Conservation (phyloP, 495 filamentous ascomycete genomes). For the Xylaria intraflava region DNA sequence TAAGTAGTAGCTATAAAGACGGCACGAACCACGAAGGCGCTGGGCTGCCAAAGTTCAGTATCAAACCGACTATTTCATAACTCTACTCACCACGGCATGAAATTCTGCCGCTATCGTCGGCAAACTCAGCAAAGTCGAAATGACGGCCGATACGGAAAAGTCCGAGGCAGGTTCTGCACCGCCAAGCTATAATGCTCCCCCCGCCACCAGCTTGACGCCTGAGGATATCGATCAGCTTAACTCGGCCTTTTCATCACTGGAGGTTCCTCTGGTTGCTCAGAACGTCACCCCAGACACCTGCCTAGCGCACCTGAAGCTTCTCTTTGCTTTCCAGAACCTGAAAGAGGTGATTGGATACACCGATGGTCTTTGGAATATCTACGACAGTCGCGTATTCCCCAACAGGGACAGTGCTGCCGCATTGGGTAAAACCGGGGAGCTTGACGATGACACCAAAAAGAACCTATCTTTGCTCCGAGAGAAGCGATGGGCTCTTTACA, state of each 20-base stretch:
- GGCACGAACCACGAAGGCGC: not conserved
- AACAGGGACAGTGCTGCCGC: slow-evolving; percentile 16
- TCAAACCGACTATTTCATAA: not conserved
- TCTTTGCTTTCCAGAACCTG: slow-evolving; percentile 61
- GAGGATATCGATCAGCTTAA: slow-evolving; percentile 26
- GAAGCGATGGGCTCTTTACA: slow-evolving; percentile 75
- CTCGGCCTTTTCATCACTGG: slow-evolving; percentile 37
- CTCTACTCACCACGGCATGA: not conserved
- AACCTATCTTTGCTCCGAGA: slow-evolving; percentile 53
- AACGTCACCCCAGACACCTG: slow-evolving; percentile 41
- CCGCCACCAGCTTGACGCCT: not conserved
- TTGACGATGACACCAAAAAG: slow-evolving; percentile 18
- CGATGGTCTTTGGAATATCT: slow-evolving; percentile 60
- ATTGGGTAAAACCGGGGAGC: slow-evolving; percentile 11
- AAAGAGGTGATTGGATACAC: slow-evolving; percentile 58
- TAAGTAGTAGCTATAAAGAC: not conserved
- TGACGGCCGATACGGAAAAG: not conserved
- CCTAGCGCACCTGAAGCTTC: slow-evolving; percentile 70
- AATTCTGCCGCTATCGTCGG: not conserved
- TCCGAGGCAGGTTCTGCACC: not conserved
- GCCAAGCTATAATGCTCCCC: slow-evolving; percentile 1
- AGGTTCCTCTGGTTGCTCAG: slow-evolving; percentile 19
- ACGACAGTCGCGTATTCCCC: slow-evolving; percentile 39
- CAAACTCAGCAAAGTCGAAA: not conserved
- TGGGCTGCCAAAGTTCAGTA: not conserved